Percentiles rank a stretch among this genome's conserved stretches.
These are phyloP conservation scores for Lunasporangiospora selenospora DNA, from an alignment of 192 early-diverging fungal genomes.

Conservation along the genomic window DNA sequence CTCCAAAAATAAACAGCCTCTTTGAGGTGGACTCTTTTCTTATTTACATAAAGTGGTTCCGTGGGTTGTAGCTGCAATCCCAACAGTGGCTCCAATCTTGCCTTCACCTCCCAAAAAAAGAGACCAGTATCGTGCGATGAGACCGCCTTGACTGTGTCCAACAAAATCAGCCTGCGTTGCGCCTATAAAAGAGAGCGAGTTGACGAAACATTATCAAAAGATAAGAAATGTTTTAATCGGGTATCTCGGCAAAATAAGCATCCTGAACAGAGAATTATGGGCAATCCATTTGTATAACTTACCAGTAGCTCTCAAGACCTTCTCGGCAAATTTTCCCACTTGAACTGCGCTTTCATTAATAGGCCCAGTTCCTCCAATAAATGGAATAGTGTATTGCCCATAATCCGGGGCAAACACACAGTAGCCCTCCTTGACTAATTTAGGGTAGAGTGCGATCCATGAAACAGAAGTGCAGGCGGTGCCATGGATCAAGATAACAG, in stretches of 20 bases:
- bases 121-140: constrained; percentile 8
- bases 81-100: constrained; percentile 6
- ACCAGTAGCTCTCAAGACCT: constrained; percentile 5
- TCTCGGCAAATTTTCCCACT: not conserved
- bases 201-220: not conserved
- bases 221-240: not conserved
- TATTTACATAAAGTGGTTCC: constrained; percentile 1
- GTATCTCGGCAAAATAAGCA: too few species aligned
- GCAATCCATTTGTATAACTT: not conserved
- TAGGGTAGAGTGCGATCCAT: constrained; percentile 1
- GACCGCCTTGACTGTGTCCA: constrained; percentile 11
- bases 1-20: too few species aligned
- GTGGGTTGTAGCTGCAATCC: constrained; percentile 3
- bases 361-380: not conserved
- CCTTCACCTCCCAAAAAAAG: constrained; percentile 1
- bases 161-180: constrained; percentile 5
- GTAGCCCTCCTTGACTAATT: constrained; percentile 15
- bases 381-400: not conserved
- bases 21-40: too few species aligned
- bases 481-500: constrained; percentile 22
- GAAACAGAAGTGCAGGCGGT: constrained; percentile 21
- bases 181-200: not conserved
- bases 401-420: constrained; percentile 28
- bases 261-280: not conserved
- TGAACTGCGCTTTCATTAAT: not conserved